Evolutionary conservation across 75 land plant species (phyloP).

Genomic region (Pseudotsuga menziesii): DNA sequence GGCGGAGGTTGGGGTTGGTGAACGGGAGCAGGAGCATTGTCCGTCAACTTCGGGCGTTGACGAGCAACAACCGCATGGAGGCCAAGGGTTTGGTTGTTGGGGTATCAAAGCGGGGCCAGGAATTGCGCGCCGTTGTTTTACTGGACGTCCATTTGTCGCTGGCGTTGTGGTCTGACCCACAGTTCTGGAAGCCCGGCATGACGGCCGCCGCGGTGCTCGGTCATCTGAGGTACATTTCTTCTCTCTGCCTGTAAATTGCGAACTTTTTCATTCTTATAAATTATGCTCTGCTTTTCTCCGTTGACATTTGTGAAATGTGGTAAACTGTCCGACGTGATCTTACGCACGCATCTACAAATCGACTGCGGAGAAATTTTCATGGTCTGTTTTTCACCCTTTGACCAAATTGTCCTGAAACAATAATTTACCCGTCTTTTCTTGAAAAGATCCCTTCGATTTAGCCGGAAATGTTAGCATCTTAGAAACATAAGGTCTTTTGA

Average conservation of each 20-base stretch:
- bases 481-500: too few species aligned
- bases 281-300: too few species aligned
- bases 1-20: constrained; percentile 23
- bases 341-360: too few species aligned
- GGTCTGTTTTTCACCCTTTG: too few species aligned
- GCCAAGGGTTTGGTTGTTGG: constrained; percentile 31
- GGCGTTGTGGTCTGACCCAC: constrained; percentile 61
- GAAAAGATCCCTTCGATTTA: too few species aligned
- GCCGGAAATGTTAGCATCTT: too few species aligned
- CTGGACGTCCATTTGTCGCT: constrained; percentile 77
- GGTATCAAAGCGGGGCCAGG: constrained; percentile 13
- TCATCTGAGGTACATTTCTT: constrained; percentile 65
- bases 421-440: too few species aligned
- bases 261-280: too few species aligned
- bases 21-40: constrained; percentile 37
- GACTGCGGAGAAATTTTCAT: too few species aligned
- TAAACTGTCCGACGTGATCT: too few species aligned
- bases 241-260: neutral
- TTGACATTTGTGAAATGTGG: too few species aligned
- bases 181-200: constrained; percentile 53
- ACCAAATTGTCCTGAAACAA: too few species aligned
- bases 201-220: constrained; percentile 53
- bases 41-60: constrained; percentile 36
- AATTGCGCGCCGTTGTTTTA: constrained; percentile 45
- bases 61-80: constrained; percentile 36